phyloP scores from a whole-genome alignment of 2,329 filamentous ascomycete genomes.

The Penicillium hesseltinei region DNA sequence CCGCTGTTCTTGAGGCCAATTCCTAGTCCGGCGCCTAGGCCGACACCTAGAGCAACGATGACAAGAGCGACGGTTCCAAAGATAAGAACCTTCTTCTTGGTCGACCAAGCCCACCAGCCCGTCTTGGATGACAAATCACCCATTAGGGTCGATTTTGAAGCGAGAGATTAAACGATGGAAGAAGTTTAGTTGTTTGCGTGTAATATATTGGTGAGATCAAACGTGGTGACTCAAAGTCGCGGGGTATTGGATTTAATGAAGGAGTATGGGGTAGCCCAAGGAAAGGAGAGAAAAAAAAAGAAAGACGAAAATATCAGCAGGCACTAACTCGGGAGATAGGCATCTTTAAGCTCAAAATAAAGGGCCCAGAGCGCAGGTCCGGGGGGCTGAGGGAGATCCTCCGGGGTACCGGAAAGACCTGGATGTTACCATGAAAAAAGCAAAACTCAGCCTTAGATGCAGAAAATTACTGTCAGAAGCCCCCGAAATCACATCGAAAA shows the following conservation, averaged over 20 bases:
- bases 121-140: conserved; percentile 18
- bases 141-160: neutral
- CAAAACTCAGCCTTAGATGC: neutral
- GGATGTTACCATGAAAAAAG: conserved; percentile 1
- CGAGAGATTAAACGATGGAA: neutral
- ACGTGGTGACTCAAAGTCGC: too few species aligned
- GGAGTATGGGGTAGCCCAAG: neutral
- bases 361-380: conserved; percentile 2
- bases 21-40: conserved; percentile 58
- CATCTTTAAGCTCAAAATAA: conserved; percentile 18
- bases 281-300: neutral
- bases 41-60: conserved; percentile 53
- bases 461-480: neutral
- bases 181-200: neutral
- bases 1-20: conserved; percentile 49
- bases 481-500: neutral
- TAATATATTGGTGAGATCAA: neutral
- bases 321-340: conserved; percentile 9
- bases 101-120: conserved; percentile 30
- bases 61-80: conserved; percentile 22
- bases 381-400: conserved; percentile 15
- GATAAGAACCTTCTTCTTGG: conserved; percentile 37
- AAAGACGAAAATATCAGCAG: conserved; percentile 1
- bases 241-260: neutral
- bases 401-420: neutral